phyloP scores from a whole-genome alignment of 805 yeast species.

The Helenozyma baotianmanensis region DNA sequence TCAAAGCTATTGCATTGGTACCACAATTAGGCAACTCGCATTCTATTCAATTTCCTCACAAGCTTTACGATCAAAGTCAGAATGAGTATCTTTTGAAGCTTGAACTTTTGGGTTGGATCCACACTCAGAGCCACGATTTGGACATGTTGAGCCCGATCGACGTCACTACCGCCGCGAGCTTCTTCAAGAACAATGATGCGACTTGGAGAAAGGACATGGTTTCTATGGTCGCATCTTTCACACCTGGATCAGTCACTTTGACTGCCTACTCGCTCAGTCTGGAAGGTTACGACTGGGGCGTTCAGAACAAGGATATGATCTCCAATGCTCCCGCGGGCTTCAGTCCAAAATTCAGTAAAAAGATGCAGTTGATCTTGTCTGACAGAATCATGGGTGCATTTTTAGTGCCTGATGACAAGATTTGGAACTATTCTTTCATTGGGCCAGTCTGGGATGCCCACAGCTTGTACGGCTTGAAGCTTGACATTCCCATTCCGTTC shows the following conservation, averaged over 20 bases:
- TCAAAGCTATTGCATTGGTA: conserved; percentile 66
- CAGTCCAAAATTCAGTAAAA: conserved; percentile 51
- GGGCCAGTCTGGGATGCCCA: conserved; percentile 76
- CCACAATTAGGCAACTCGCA: conserved; percentile 83
- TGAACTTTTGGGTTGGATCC: conserved; percentile 92
- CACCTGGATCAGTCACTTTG: conserved; percentile 81
- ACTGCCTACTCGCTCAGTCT: conserved; percentile 57
- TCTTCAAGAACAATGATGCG: conserved; percentile 29
- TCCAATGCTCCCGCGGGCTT: conserved; percentile 65
- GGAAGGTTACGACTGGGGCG: conserved; percentile 80
- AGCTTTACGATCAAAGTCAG: conserved; percentile 40
- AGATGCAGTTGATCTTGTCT: conserved; percentile 68
- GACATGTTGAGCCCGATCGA: conserved; percentile 66
- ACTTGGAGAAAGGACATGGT: conserved; percentile 43
- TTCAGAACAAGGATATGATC: conserved; percentile 49
- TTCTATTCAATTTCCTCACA: conserved; percentile 56
- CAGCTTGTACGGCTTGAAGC: conserved; percentile 56
- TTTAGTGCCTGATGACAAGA: conserved; percentile 73
- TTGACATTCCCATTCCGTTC: conserved; percentile 76
- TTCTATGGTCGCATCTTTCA: conserved; percentile 63
- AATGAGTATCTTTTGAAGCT: conserved; percentile 37
- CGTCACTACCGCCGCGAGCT: conserved; percentile 52
- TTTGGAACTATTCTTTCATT: conserved; percentile 91
- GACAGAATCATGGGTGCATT: conserved; percentile 77
- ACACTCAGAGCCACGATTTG: conserved; percentile 70